Evolutionary conservation across 2,329 filamentous ascomycete genomes (phyloP).

Genomic region (Tothia fuscella): DNA sequence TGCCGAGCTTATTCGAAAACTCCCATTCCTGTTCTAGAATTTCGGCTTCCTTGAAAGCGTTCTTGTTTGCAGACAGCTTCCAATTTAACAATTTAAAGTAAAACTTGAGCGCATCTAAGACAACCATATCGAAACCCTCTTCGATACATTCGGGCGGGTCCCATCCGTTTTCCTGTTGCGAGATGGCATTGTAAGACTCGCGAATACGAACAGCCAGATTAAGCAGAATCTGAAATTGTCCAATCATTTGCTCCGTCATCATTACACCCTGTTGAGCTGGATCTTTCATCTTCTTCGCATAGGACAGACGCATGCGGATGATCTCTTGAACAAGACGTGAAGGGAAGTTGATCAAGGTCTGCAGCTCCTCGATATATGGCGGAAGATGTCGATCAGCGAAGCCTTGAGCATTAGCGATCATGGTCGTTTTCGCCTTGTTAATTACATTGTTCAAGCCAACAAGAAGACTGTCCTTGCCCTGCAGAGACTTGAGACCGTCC

Average conservation of each 20-base stretch:
- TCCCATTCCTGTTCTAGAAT: slow-evolving; percentile 96
- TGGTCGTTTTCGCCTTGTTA: slow-evolving; percentile 80
- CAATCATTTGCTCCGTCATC: slow-evolving; percentile 96
- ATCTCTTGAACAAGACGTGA: slow-evolving; percentile 94
- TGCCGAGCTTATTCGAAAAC: slow-evolving; percentile 87
- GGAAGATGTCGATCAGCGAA: slow-evolving; percentile 86
- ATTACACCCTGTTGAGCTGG: slow-evolving; percentile 82
- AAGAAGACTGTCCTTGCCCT: slow-evolving; percentile 87
- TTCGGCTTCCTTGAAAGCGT: slow-evolving; percentile 98
- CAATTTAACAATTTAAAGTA: slow-evolving; percentile 99
- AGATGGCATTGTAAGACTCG: slow-evolving; percentile 71
- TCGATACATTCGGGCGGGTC: slow-evolving; percentile 92
- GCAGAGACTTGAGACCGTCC: slow-evolving; percentile 82
- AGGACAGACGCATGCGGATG: slow-evolving; percentile 79
- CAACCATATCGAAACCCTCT: slow-evolving; percentile 85
- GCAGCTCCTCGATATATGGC: slow-evolving; percentile 89
- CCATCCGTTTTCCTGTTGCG: slow-evolving; percentile 83
- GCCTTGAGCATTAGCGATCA: slow-evolving; percentile 73
- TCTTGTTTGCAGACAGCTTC: slow-evolving; percentile 95
- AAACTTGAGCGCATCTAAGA: slow-evolving; percentile 86
- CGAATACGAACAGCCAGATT: slow-evolving; percentile 90
- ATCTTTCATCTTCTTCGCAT: slow-evolving; percentile 92
- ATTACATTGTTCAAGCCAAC: slow-evolving; percentile 75
- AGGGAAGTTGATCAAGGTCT: slow-evolving; percentile 94
- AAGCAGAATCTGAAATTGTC: slow-evolving; percentile 87